Base-by-base conservation (phyloP, 768 basidiomycete genomes). In the Heimioporus sp. region DNA sequence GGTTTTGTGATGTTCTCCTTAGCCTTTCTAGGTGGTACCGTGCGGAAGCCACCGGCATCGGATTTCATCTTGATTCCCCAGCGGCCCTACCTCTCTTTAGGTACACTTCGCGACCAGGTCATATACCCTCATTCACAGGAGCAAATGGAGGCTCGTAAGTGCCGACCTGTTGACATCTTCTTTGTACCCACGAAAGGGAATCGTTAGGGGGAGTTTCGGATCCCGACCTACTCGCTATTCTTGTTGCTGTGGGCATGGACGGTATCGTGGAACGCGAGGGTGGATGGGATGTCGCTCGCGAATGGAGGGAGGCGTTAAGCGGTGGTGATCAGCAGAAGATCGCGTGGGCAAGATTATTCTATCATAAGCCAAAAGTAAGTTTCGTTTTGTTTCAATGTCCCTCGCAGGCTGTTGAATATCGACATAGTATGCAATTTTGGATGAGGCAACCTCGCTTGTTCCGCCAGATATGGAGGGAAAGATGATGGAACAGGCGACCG, bases 241-340 rank as follows among this genome's bases (percentile, higher is more conserved):
- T 99, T 37, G 72, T 80, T 9, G 76, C 85, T 12, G 87, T 99
- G 28, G 84, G 93, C 56, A 91, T 98, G 85, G 85, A 85, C 37
- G 72, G 76, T 61, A 81, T 98, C 43, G 90, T 98, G 7, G 90
- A 92, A 62, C 81, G 94, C 21, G 96, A 98, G 70, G 96, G 96
- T n/a, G 96, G 96, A 12, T 98, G 94, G 94, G 88, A 90, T 61
- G 76, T 78, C 9, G 77, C 80, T n/a, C 80, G 86, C 43, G 96
- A 98, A 63, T 98, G 96, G 96, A 81, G 92, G 56, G 94, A 97
- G 66, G 82, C 90, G 3, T 72, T 98, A 32, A 93, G 90, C 63
- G 95, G 96, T 1, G 95, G 95, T 17, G 96, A 97, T 68, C 92
- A 98, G 68, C 95, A 98, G 72, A 86, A 95, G 72, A 88, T 98